phyloP scores from a whole-genome alignment of 2,329 filamentous ascomycete genomes.

The Arthrobotrys conoides region DNA sequence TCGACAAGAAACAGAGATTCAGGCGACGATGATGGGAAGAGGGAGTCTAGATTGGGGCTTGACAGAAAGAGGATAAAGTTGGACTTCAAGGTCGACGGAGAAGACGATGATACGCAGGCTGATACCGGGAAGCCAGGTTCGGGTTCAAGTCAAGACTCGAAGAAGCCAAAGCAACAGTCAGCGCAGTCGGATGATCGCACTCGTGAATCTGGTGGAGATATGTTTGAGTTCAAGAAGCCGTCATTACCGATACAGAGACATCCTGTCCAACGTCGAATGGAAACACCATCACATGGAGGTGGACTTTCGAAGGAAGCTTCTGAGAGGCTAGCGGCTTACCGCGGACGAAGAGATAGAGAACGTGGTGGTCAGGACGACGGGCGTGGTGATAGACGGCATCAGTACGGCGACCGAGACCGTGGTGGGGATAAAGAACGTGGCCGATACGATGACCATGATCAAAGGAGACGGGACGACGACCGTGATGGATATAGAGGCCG shows the following conservation, averaged over 20 bases:
- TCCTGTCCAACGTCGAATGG: constrained; percentile 63
- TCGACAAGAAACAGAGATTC: constrained; percentile 56
- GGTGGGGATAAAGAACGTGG: constrained; percentile 58
- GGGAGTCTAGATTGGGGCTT: constrained; percentile 63
- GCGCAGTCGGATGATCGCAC: constrained; percentile 41
- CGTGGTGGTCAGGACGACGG: constrained; percentile 41
- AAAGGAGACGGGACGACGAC: constrained; percentile 48
- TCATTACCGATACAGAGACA: constrained; percentile 63
- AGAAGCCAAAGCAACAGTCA: constrained; percentile 31
- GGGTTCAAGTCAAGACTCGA: constrained; percentile 59
- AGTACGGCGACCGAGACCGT: constrained; percentile 56
- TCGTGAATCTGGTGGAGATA: constrained; percentile 53
- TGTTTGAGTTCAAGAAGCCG: constrained; percentile 64
- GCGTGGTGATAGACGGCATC: constrained; percentile 36
- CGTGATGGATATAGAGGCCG: constrained; percentile 59
- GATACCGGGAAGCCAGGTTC: constrained; percentile 54
- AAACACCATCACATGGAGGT: constrained; percentile 64
- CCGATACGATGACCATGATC: constrained; percentile 50
- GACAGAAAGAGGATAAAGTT: constrained; percentile 65
- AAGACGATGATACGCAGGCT: constrained; percentile 58
- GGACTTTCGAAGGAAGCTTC: constrained; percentile 63
- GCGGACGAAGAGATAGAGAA: constrained; percentile 61
- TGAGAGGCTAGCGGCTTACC: constrained; percentile 63
- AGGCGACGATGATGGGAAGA: constrained; percentile 61
- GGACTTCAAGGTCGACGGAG: constrained; percentile 63